phyloP scores from a whole-genome alignment of 2,329 filamentous ascomycete genomes.

The Colletotrichum incanum region DNA sequence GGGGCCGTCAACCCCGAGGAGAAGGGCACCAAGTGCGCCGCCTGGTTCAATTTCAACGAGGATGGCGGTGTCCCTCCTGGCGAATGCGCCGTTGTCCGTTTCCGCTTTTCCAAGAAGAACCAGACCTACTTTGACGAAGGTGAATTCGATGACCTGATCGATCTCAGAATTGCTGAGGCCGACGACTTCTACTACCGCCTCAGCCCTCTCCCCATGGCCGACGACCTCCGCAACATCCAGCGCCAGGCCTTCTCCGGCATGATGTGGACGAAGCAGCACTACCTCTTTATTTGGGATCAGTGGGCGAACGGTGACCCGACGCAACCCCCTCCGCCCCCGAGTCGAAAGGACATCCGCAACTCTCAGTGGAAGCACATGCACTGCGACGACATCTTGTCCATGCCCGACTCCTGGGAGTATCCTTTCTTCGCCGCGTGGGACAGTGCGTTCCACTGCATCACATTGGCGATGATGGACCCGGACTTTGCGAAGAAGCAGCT shows the following conservation, averaged over 20 bases:
- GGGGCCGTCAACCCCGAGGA: constrained; percentile 85
- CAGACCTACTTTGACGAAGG: constrained; percentile 92
- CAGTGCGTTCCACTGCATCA: constrained; percentile 96
- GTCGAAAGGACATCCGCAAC: constrained; percentile 87
- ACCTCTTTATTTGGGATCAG: constrained; percentile 97
- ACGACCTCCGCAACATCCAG: constrained; percentile 95
- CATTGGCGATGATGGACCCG: constrained; percentile 95
- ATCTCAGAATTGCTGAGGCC: constrained; percentile 88
- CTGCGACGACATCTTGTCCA: constrained; percentile 94
- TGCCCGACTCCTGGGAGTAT: constrained; percentile 99
- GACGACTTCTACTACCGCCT: constrained; percentile 97
- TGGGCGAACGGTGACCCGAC: constrained; percentile 96
- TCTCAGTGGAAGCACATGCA: constrained; percentile 95
- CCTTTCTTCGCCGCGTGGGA: constrained; percentile 99
- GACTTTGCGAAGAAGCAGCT: constrained; percentile 99
- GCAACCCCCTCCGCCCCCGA: constrained; percentile 87
- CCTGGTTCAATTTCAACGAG: constrained; percentile 94
- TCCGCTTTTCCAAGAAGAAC: constrained; percentile 84
- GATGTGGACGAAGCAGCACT: constrained; percentile 99
- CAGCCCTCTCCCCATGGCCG: constrained; percentile 92
- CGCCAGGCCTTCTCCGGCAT: constrained; percentile 95
- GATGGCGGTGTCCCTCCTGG: constrained; percentile 89
- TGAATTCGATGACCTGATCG: constrained; percentile 90
- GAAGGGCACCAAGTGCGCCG: constrained; percentile 88
- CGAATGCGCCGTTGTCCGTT: constrained; percentile 95